Evolutionary conservation across 768 basidiomycete species (phyloP).

Genomic region (Mycena indigotica): DNA sequence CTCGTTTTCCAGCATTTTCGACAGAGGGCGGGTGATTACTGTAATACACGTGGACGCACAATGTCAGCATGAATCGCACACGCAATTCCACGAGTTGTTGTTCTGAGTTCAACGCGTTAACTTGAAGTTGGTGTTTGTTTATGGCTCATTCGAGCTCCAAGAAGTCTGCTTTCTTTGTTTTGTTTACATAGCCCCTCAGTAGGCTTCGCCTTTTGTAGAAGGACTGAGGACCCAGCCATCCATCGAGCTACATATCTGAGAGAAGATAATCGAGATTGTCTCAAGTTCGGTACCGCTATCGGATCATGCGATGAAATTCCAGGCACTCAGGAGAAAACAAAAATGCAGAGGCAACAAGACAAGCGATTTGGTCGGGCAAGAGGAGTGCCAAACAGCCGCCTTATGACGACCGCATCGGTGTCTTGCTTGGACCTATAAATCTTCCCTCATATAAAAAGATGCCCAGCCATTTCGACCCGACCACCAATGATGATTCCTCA

Average conservation of each 20-base stretch:
- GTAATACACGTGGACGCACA: not conserved
- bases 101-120: no score
- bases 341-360: not conserved
- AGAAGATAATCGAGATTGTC: no score
- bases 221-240: no score
- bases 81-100: no score
- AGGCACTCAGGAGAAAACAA: not conserved
- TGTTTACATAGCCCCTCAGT: no score
- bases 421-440: not conserved
- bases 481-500: not conserved
- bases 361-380: slow-evolving; percentile 1
- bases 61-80: not conserved
- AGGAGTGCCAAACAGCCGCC: not conserved
- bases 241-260: no score
- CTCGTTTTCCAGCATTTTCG: not conserved
- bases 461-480: not conserved
- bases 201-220: no score
- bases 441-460: not conserved
- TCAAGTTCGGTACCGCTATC: no score
- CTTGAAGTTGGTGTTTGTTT: no score
- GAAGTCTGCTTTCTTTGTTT: no score
- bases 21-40: not conserved
- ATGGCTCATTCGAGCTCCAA: no score
- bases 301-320: no score
- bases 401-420: slow-evolving; percentile 1